Evolutionary conservation across 2,329 filamentous ascomycete genomes (phyloP).

Genomic region (Malbranchea cinnamomea): DNA sequence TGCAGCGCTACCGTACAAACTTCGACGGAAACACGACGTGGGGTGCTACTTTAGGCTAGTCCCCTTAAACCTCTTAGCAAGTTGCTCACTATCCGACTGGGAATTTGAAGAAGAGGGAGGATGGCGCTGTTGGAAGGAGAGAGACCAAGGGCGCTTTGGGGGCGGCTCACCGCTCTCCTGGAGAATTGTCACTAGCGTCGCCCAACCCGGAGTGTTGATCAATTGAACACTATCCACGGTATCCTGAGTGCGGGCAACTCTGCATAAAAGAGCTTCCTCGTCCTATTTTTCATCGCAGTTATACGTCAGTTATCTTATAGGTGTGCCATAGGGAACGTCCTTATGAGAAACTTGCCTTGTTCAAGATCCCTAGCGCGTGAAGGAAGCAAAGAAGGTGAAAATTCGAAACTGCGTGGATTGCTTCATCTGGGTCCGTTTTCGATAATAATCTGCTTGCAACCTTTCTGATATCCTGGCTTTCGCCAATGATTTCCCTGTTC

Average conservation of each 20-base stretch:
- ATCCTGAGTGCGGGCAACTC: slow-evolving; percentile 68
- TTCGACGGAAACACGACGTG: slow-evolving; percentile 2
- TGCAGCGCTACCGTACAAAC: no score
- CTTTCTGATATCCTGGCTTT: slow-evolving; percentile 63
- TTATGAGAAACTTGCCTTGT: slow-evolving; percentile 56
- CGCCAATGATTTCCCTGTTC: slow-evolving; percentile 74
- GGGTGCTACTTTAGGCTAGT: slow-evolving; percentile 36
- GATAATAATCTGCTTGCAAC: slow-evolving; percentile 55
- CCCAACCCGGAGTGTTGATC: slow-evolving; percentile 79
- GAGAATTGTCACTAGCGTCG: slow-evolving; percentile 82
- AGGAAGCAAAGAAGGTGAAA: slow-evolving; percentile 91
- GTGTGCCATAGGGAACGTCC: slow-evolving; percentile 1
- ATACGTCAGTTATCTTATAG: slow-evolving; percentile 11
- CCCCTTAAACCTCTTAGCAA: slow-evolving; percentile 52
- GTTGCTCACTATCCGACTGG: slow-evolving; percentile 38
- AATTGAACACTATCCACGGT: slow-evolving; percentile 68
- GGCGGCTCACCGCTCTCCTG: slow-evolving; percentile 94
- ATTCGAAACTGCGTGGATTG: slow-evolving; percentile 62
- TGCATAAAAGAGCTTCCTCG: slow-evolving; percentile 73
- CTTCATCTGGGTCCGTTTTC: slow-evolving; percentile 45
- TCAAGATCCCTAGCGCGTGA: slow-evolving; percentile 63
- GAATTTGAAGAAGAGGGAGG: slow-evolving; percentile 15
- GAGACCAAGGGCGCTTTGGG: slow-evolving; percentile 50
- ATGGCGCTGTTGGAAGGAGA: slow-evolving; percentile 23
- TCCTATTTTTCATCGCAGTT: slow-evolving; percentile 42